phyloP scores from a whole-genome alignment of 495 filamentous ascomycete species.

The Annulohypoxylon nitens region DNA sequence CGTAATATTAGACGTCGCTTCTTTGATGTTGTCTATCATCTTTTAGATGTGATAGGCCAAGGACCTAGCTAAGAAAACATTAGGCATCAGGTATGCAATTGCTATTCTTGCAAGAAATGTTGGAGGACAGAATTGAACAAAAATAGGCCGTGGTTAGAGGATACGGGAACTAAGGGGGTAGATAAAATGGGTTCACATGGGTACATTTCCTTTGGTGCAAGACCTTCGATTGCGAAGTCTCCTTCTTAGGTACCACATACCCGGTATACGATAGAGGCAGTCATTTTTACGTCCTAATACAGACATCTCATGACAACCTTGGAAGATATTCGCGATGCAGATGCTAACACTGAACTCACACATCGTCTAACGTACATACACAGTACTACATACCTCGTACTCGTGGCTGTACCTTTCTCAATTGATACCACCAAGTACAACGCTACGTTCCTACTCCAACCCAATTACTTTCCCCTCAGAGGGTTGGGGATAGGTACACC shows the following conservation, averaged over 20 bases:
- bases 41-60: neutral
- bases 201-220: neutral
- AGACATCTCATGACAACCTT: too few species aligned
- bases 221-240: neutral
- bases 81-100: neutral
- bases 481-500: constrained; percentile 1
- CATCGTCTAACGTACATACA: too few species aligned
- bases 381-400: too few species aligned
- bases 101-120: neutral
- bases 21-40: neutral
- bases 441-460: neutral
- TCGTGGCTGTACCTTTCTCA: too few species aligned
- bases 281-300: too few species aligned
- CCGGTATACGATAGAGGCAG: too few species aligned
- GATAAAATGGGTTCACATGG: neutral
- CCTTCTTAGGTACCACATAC: neutral
- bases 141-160: neutral
- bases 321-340: too few species aligned
- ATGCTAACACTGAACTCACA: too few species aligned
- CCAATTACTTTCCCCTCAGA: neutral
- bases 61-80: neutral
- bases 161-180: neutral
- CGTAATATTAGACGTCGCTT: neutral
- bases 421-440: neutral
- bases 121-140: neutral